Evolutionary conservation across 345 rosid species (phyloP).

Genomic region (Reutealis trisperma): DNA sequence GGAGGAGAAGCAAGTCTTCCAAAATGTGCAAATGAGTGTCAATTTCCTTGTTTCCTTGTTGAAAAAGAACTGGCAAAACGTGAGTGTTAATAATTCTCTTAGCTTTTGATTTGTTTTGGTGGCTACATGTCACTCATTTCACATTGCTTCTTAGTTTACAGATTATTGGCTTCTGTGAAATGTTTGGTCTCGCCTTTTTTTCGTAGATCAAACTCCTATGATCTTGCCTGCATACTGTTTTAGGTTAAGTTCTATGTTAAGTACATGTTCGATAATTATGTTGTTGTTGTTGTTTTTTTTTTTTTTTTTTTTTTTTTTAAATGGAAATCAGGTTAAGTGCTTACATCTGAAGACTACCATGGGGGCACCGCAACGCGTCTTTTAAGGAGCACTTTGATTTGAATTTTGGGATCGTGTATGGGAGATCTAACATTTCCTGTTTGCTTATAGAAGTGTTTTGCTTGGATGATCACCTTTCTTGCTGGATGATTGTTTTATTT

Average conservation of each 20-base stretch:
- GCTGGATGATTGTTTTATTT: background rate
- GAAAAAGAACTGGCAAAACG: constrained; percentile 47
- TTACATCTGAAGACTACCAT: constrained; percentile 39
- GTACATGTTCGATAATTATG: background rate
- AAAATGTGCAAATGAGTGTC: constrained; percentile 41
- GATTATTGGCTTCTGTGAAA: too few relatives aligned
- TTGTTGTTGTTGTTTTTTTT: background rate
- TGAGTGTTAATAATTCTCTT: constrained; percentile 12
- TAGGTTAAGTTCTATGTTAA: background rate
- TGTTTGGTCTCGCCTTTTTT: background rate
- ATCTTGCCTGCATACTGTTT: background rate
- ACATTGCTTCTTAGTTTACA: background rate
- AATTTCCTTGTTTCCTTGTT: constrained; percentile 37
- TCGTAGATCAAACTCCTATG: background rate
- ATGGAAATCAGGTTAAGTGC: constrained; percentile 33
- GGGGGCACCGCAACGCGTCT: constrained; percentile 27
- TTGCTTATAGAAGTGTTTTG: background rate
- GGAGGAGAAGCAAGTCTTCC: constrained; percentile 47
- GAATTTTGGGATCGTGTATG: background rate
- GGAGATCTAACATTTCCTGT: background rate
- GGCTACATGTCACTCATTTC: background rate
- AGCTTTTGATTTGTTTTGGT: background rate
- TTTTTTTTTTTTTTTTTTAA: background rate
- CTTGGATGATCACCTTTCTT: background rate
- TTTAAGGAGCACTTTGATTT: background rate